Base-by-base conservation (phyloP, 225 moss, liverwort and hornwort species). In the Pseudisothecium myosuroides region DNA sequence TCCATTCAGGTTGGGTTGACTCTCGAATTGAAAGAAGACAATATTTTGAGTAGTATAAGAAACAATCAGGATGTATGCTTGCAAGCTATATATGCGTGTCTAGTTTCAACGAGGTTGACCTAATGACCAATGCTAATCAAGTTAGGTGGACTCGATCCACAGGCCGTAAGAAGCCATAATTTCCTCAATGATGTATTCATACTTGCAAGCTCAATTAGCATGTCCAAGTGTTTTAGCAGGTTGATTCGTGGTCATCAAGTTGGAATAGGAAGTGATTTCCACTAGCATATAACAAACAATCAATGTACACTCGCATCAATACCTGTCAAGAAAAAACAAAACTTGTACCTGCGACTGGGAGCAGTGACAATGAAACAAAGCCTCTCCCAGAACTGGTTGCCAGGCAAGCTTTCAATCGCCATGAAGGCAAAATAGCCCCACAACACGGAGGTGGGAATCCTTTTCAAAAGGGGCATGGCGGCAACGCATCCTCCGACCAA, bases 361-460 rank as follows among this genome's bases (percentile, higher is more conserved):
- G 93, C 90, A 31, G 93, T 95, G 86, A 88, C 89, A 34, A 96
- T 87, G 4, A 95, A 91, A 52, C 91, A 93, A 12, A 96, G 88
- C 77, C 98, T 92, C 75, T 96, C 94, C 98, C 97, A 98, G 75
- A 97, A 96, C 84, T 98, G 98, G 64, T 96, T 97, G 39, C 95
- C 97, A 22, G 92, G 95, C 89, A 95, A 94, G 92, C 96, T 94
- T 82, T 97, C 98, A 27, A 94, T 75, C 12, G 97, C 97, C 98
- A 98, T 98, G 83, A 93, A 96, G 37, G 94, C 92, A 79, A 97
- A 98, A 90, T 98, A 98, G 58, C 98, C 96, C 94, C 96, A 98
- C 52, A 98, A 76, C 39, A 98, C 95, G 34, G 96, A 87, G 26
- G 97, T 95, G 11, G 98, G 96, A 23, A 97, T 95, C 88, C 88